A percentile compares a stretch with the other conserved stretches of the same genome.
These are phyloP conservation scores for Penicillium sclerotiorum DNA, from an alignment of 2,329 filamentous ascomycete species.

Conservation along the genomic window DNA sequence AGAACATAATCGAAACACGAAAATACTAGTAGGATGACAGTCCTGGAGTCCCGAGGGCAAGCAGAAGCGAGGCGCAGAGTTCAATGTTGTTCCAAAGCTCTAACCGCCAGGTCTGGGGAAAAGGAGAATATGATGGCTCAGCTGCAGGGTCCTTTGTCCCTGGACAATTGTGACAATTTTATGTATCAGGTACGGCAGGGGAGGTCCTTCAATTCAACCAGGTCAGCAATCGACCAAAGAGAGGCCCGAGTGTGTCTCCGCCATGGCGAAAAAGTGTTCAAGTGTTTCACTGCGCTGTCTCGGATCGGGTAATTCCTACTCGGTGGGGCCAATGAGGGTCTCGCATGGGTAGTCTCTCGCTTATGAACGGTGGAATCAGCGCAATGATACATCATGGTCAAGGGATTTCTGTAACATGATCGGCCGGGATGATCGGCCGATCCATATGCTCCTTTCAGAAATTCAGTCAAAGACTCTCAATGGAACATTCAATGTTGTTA, in stretches of 20 bases:
- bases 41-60: not conserved
- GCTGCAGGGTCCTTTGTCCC: not conserved
- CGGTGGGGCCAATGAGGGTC: not conserved
- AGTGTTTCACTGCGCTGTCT: constrained; percentile 3
- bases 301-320: constrained; percentile 4
- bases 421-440: constrained; percentile 13
- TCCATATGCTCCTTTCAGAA: constrained; percentile 6
- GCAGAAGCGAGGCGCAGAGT: not conserved
- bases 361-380: constrained; percentile 2
- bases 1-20: not conserved
- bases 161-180: too few relatives aligned
- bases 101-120: not conserved
- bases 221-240: too few relatives aligned
- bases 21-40: too few relatives aligned
- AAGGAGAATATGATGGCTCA: constrained; percentile 2
- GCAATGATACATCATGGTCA: not conserved
- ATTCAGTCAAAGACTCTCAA: not conserved
- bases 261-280: too few relatives aligned
- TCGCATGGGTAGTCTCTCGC: constrained; percentile 1
- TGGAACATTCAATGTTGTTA: too few relatives aligned
- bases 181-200: too few relatives aligned
- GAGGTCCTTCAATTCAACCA: too few relatives aligned
- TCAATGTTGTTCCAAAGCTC: not conserved
- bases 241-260: too few relatives aligned
- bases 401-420: constrained; percentile 15